Evolutionary conservation across 2,329 filamentous ascomycete species (phyloP).

Genomic region (Calonectria henricotiae): DNA sequence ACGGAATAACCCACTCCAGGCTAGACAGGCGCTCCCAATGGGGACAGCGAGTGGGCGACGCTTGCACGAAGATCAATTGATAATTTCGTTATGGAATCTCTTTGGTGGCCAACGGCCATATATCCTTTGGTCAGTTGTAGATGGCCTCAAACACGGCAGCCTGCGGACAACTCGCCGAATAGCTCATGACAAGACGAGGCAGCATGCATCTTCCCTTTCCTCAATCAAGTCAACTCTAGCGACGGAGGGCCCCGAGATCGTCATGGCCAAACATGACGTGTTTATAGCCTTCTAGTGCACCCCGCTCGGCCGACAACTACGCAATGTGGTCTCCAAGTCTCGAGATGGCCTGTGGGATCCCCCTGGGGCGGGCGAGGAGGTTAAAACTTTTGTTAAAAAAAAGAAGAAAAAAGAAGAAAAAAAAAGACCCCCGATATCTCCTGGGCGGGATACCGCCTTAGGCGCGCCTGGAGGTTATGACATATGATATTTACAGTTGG

Average conservation of each 20-base stretch:
- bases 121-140: background rate
- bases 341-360: conserved; percentile 33
- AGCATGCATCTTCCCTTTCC: background rate
- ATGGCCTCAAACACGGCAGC: conserved; percentile 7
- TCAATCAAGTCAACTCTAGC: background rate
- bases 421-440: conserved; percentile 46
- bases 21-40: background rate
- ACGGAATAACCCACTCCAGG: background rate
- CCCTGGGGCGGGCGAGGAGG: background rate
- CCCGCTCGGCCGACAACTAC: conserved; percentile 27
- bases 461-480: conserved; percentile 42
- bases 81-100: conserved; percentile 1
- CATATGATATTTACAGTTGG: conserved; percentile 50
- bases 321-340: conserved; percentile 24
- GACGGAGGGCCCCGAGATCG: conserved; percentile 25
- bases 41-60: background rate
- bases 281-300: conserved; percentile 5
- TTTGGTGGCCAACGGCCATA: background rate
- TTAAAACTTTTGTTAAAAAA: no score
- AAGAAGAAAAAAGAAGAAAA: conserved; percentile 19
- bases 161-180: background rate
- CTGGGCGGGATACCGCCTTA: conserved; percentile 32
- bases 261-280: conserved; percentile 15
- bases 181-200: background rate
- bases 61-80: background rate